Percentiles rank a stretch among this genome's conserved stretches.
Evolutionary conservation across 768 basidiomycete genomes (phyloP).

Genomic region (Pseudohyphozyma bogoriensis): DNA sequence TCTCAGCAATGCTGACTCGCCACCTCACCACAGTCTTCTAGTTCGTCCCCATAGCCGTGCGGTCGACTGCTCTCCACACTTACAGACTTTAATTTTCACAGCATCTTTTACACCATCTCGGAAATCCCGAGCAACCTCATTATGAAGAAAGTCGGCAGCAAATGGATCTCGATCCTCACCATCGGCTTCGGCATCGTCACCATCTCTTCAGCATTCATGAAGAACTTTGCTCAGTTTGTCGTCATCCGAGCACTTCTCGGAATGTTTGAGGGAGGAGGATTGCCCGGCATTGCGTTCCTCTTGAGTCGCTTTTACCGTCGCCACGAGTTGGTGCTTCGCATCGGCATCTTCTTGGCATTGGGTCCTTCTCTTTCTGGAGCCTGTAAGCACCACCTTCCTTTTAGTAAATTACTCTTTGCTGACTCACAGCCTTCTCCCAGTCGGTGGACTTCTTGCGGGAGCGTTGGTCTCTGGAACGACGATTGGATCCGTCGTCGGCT

Average conservation of each 20-base stretch:
- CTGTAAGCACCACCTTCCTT: neutral
- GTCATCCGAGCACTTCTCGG: conserved; percentile 17
- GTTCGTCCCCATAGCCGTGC: neutral
- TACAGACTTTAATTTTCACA: neutral
- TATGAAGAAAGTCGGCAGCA: conserved; percentile 19
- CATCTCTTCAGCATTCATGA: conserved; percentile 14
- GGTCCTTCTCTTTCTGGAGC: conserved; percentile 21
- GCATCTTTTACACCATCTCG: conserved; percentile 17
- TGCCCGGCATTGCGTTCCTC: conserved; percentile 24
- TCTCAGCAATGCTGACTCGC: neutral
- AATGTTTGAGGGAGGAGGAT: conserved; percentile 17
- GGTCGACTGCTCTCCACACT: no score
- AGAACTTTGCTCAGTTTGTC: conserved; percentile 16
- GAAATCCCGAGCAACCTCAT: conserved; percentile 21
- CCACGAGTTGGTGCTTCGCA: conserved; percentile 9
- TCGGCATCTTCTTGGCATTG: conserved; percentile 22
- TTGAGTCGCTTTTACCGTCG: conserved; percentile 12
- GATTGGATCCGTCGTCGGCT: conserved; percentile 7
- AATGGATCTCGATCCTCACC: conserved; percentile 17
- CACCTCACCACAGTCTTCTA: neutral
- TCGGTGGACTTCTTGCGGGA: conserved; percentile 16
- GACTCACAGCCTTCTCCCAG: no score
- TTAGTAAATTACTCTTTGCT: neutral
- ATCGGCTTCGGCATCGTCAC: conserved; percentile 15
- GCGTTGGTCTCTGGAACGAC: conserved; percentile 4